Conservation (phyloP, 2,329 filamentous ascomycete genomes). For the Microdochium nivale region DNA sequence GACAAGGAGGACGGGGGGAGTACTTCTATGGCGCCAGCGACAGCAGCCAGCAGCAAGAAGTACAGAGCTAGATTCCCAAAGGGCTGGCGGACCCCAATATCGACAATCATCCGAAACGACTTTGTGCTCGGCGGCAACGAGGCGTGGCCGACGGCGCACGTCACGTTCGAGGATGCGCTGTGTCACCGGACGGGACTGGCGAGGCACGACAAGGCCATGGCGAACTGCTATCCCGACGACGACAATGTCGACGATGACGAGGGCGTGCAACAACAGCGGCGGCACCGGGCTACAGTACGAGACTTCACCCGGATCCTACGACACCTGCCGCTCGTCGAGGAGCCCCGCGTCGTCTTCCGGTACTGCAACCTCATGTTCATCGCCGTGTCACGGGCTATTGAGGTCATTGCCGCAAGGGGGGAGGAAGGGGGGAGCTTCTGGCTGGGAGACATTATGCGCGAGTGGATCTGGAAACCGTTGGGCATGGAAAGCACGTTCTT, state of each 20-base stretch:
- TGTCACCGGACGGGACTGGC: constrained; percentile 42
- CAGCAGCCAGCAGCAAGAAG: neutral
- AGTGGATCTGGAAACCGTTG: constrained; percentile 32
- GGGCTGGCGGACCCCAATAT: constrained; percentile 36
- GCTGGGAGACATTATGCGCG: constrained; percentile 29
- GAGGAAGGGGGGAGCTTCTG: constrained; percentile 15
- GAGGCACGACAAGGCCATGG: constrained; percentile 26
- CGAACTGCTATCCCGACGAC: constrained; percentile 19
- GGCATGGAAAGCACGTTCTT: constrained; percentile 32
- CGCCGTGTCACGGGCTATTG: constrained; percentile 33
- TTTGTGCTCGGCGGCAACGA: constrained; percentile 35
- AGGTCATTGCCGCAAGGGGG: constrained; percentile 32
- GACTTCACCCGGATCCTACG: constrained; percentile 30
- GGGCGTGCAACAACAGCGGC: neutral
- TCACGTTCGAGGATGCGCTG: constrained; percentile 44
- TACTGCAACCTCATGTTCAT: constrained; percentile 47
- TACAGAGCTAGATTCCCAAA: neutral
- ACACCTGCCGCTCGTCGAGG: constrained; percentile 31
- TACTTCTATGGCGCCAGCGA: too few relatives aligned
- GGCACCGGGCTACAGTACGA: constrained; percentile 19
- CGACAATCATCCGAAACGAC: constrained; percentile 36
- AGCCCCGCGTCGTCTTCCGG: constrained; percentile 33
- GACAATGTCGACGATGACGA: constrained; percentile 1
- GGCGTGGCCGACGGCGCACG: constrained; percentile 29
- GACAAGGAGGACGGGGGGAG: constrained; percentile 6